Conservation (phyloP, 2,329 filamentous ascomycete species). For the Beauveria brongniartii region DNA sequence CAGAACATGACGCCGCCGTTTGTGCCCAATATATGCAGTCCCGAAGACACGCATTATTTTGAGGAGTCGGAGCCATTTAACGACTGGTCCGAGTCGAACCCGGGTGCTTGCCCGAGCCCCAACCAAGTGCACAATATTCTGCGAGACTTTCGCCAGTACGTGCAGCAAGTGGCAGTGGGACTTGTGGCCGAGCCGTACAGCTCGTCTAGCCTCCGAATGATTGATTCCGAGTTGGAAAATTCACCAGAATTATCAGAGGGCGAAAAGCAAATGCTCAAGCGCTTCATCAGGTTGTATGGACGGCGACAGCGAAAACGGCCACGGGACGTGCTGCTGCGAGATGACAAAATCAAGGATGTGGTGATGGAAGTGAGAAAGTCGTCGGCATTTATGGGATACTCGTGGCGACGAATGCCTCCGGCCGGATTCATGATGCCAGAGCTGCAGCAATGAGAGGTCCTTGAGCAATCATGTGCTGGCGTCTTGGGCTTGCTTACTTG, state of each 20-base stretch:
- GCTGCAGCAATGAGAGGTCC: neutral
- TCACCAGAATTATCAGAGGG: slow-evolving; percentile 24
- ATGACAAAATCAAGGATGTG: slow-evolving; percentile 53
- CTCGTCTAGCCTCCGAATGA: slow-evolving; percentile 36
- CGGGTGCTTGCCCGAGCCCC: slow-evolving; percentile 21
- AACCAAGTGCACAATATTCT: slow-evolving; percentile 27
- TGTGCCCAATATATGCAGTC: slow-evolving; percentile 59
- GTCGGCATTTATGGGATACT: slow-evolving; percentile 83
- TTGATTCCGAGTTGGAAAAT: slow-evolving; percentile 41
- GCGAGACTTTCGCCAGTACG: slow-evolving; percentile 28
- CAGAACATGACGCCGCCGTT: slow-evolving; percentile 69
- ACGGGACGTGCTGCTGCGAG: slow-evolving; percentile 76
- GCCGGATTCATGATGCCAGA: slow-evolving; percentile 21
- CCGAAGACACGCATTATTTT: slow-evolving; percentile 81
- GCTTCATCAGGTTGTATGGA: slow-evolving; percentile 44
- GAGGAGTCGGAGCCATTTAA: slow-evolving; percentile 70
- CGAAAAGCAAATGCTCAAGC: slow-evolving; percentile 36
- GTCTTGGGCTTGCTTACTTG: neutral
- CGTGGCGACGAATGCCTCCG: slow-evolving; percentile 54
- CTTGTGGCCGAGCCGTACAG: slow-evolving; percentile 42
- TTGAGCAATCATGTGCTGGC: neutral
- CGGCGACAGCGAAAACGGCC: slow-evolving; percentile 67
- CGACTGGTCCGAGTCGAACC: slow-evolving; percentile 47
- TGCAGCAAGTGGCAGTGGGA: slow-evolving; percentile 36
- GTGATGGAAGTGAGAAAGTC: slow-evolving; percentile 76